Evolutionary conservation across 257 asterid genomes (phyloP), one percentile per base, ranked within the genome.

Genomic region (Parsonsia alboflavescens): DNA sequence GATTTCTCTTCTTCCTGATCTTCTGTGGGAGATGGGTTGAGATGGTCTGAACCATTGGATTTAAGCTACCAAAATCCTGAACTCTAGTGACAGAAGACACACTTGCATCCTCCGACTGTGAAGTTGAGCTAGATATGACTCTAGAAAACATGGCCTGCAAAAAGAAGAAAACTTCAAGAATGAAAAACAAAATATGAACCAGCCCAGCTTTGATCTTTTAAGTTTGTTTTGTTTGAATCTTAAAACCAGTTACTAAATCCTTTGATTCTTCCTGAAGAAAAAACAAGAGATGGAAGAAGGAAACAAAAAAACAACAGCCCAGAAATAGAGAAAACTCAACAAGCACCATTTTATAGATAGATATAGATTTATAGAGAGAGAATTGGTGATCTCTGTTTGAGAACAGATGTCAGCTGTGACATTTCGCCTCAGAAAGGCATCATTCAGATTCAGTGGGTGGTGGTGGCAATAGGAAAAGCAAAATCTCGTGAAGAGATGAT

Each of bases 1-100:
- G 96, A 61, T 83, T 91, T 76, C 97, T 87, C 77, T 91, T 93
- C 84, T 91, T 93, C 91, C 86, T 93, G 86, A 82, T 64, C 73
- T 84, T 91, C 19, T 79, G 82, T 0, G 85, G 82, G 58, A 61
- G 85, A 17, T 81, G 89, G 63, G 84, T 22, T 30, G 86, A 65
- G 54, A 69, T 74, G 72, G 84, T 66, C 19, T 78, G 80, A 10
- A 83, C 59, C 85, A 85, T 81, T 42, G 88, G 83, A 80, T 83
- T 84, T 58, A 86, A 73, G 39, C 79, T 39, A 2, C 78, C 84
- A 57, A 85, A 86, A 53, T 87, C 89, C 7, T 77, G 89, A 87
- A 77, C 85, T 80, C 89, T 87, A 52, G 87, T 36, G 54, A 75
- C 72, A 28, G 92, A 85, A 70, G 89, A 86, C 44, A 78, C 80